These are phyloP conservation scores for Vaccinium vitisidaea DNA, from an alignment of 148 eudicot species.

Conservation along the genomic window DNA sequence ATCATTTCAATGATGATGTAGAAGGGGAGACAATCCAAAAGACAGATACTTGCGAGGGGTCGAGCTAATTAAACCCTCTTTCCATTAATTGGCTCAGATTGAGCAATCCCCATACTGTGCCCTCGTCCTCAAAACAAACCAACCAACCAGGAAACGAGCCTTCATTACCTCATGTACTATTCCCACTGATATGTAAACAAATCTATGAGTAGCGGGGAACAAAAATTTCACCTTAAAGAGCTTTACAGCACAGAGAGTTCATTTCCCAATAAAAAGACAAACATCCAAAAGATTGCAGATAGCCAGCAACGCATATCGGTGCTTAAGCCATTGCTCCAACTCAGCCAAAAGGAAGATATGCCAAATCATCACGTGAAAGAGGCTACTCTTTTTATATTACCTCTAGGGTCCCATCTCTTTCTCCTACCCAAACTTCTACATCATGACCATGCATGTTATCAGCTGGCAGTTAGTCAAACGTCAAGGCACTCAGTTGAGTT, in stretches of 20 bases:
- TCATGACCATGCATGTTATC: no score
- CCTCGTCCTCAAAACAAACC: not conserved
- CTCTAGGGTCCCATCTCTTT: not conserved
- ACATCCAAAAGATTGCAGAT: not conserved
- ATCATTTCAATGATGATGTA: not conserved
- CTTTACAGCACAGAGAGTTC: not conserved
- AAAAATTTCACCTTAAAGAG: not conserved
- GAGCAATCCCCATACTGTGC: not conserved
- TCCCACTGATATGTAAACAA: not conserved
- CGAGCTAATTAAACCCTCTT: not conserved
- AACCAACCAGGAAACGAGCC: not conserved
- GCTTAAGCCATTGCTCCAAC: not conserved
- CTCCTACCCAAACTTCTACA: not conserved
- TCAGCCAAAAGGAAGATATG: not conserved
- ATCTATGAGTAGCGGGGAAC: not conserved
- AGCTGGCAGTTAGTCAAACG: not conserved
- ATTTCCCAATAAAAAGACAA: not conserved
- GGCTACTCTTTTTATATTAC: not conserved
- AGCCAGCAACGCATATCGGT: not conserved
- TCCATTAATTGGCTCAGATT: not conserved
- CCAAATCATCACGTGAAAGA: not conserved
- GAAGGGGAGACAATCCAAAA: slow-evolving; percentile 2
- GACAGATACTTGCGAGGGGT: not conserved
- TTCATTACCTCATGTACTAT: not conserved
- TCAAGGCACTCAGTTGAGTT: not conserved